Conservation (phyloP, 345 rosid species). For the Brassica rapa region DNA sequence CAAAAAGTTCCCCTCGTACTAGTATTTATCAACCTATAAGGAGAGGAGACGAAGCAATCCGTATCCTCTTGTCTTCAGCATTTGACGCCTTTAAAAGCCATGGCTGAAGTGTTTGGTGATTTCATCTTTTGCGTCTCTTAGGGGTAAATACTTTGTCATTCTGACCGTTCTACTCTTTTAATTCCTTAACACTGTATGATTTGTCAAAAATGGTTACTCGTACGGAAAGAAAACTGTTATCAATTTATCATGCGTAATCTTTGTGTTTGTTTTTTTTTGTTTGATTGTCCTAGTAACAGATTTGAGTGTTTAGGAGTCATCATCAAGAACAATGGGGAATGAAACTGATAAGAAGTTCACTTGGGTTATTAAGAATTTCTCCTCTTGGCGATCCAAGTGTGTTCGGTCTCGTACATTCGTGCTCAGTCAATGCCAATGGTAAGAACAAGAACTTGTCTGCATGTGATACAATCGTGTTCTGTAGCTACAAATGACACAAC, state of each 20-base stretch:
- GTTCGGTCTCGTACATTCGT: background rate
- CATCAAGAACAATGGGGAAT: background rate
- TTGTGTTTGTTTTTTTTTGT: background rate
- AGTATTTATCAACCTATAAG: background rate
- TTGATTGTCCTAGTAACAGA: background rate
- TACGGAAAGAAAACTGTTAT: background rate
- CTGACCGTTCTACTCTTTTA: background rate
- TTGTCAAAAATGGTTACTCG: background rate
- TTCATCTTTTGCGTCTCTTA: background rate
- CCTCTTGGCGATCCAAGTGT: background rate
- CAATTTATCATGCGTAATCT: background rate
- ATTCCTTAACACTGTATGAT: background rate
- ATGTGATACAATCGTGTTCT: background rate
- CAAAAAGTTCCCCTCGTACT: no score
- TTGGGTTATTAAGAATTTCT: conserved; percentile 6
- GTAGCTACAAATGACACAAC: background rate
- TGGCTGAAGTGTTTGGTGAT: background rate
- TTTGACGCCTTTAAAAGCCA: background rate
- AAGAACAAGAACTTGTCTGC: background rate
- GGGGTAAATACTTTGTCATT: background rate
- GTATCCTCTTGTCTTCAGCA: background rate
- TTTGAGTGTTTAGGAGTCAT: background rate
- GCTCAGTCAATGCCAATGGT: background rate
- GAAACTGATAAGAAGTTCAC: background rate
- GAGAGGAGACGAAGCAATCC: background rate